Conservation (phyloP, 257 asterid species). For the Plantago ovata region DNA sequence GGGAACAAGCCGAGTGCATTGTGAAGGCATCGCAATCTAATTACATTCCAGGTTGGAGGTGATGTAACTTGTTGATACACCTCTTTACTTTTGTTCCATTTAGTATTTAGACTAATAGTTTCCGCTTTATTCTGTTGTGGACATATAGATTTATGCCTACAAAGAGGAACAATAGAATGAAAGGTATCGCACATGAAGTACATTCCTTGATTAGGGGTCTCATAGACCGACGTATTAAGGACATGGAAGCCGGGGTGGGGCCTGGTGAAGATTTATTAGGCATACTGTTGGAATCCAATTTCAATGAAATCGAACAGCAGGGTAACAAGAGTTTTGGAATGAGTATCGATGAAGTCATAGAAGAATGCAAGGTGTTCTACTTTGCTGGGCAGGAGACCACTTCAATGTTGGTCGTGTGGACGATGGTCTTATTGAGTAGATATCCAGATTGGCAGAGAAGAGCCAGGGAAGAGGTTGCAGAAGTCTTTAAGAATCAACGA, state of each 20-base stretch:
- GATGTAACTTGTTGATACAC: not conserved
- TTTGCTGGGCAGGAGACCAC: conserved; percentile 13
- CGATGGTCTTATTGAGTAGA: conserved; percentile 26
- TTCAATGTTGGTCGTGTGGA: conserved; percentile 2
- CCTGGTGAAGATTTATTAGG: conserved; percentile 26
- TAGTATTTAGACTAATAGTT: not conserved
- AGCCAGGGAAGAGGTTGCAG: conserved; percentile 18
- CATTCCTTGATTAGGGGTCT: conserved; percentile 22
- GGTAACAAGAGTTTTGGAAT: conserved; percentile 13
- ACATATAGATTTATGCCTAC: conserved; percentile 35
- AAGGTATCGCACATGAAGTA: not conserved
- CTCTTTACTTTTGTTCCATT: not conserved
- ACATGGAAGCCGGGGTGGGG: conserved; percentile 28
- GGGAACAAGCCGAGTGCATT: conserved; percentile 31
- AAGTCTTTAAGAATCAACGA: not conserved
- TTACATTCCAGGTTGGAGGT: conserved; percentile 42
- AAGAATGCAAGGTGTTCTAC: conserved; percentile 8
- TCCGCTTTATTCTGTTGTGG: not conserved
- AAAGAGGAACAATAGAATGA: conserved; percentile 35
- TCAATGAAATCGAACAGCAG: conserved; percentile 9
- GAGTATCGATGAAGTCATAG: conserved; percentile 2
- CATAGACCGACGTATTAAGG: conserved; percentile 29
- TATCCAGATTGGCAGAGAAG: conserved; percentile 35
- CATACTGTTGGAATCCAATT: conserved; percentile 5
- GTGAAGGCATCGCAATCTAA: conserved; percentile 10